Evolutionary conservation across 2,329 filamentous ascomycete species (phyloP), one percentile per base, ranked within the genome.

Genomic region (Colletotrichum eremochloae): DNA sequence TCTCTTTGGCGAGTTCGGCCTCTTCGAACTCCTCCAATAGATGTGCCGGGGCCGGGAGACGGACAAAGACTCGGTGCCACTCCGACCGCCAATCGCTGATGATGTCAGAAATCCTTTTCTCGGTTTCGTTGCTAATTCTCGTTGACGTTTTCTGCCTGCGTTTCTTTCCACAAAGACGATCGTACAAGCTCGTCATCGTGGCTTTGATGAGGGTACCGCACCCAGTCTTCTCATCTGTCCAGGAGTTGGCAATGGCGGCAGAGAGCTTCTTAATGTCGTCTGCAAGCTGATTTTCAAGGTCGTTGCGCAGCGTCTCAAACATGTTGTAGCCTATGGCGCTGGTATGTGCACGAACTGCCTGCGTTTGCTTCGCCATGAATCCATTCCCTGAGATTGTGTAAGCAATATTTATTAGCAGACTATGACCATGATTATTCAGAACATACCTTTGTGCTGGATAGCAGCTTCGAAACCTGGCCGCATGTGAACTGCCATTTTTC

Each of bases 381-480:
- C 61, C 44, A 3, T 48, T 57, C 29, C 60, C 67, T 70, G n/a
- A n/a, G 38, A 57, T 64, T 8, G 36, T 20, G 36, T 67, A 11
- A 50, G 36, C 33, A 14, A 24, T 5, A 11, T 6, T 2, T 29
- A 3, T 8, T 15, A 15, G 7, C n/a, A 31, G 1, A 11, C 7
- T 58, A 6, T n/a, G 3, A 33, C 9, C 6, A 33, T 6, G 11
- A 31, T 12, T 33, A 6, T 24, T 12, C 31, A 7, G 2, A 1
- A 58, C 48, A 5, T 29, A 64, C 69, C 69, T 12, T 18, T 55
- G 29, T 64, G 40, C 1, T 12, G 24, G 5, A 57, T 38, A 5
- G 69, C 69, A 24, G 29, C 53, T 24, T 58, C 52, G 24, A 68
- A 72, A 31, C 65, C 65, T 8, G 65, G 60, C 5, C 18, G 15